Conservation (phyloP, 139 green algal genomes). For the Monoraphidium neglectum region DNA sequence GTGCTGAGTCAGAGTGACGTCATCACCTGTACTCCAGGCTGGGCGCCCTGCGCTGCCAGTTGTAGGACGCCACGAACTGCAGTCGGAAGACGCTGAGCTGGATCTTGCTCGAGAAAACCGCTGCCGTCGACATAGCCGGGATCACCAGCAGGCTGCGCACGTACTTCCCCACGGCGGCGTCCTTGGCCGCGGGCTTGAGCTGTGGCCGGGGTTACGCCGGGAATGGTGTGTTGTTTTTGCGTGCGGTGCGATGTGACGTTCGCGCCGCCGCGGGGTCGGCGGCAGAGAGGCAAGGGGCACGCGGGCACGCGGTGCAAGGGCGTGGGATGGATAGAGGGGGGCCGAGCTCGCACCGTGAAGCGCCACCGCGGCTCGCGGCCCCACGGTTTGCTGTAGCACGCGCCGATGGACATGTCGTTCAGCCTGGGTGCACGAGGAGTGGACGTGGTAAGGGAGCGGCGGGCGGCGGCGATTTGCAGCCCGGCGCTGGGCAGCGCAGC, state of each 20-base stretch:
- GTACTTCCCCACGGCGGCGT: slow-evolving; percentile 7
- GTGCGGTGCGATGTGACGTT: too few species aligned
- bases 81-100: slow-evolving; percentile 36
- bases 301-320: too few species aligned
- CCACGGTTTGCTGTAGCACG: slow-evolving; percentile 35
- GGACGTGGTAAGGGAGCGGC: too few species aligned
- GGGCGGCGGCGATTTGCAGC: background rate
- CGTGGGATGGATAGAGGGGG: too few species aligned
- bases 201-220: background rate
- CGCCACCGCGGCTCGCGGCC: slow-evolving; percentile 15
- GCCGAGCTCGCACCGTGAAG: slow-evolving; percentile 20
- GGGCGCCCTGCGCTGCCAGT: slow-evolving; percentile 34
- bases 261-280: too few species aligned
- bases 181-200: slow-evolving; percentile 3
- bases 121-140: slow-evolving; percentile 32
- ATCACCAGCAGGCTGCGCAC: slow-evolving; percentile 52
- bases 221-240: too few species aligned
- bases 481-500: too few species aligned
- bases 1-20: too few species aligned
- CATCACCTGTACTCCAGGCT: slow-evolving; percentile 55
- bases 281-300: too few species aligned
- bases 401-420: slow-evolving; percentile 5
- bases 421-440: slow-evolving; percentile 1
- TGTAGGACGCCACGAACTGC: slow-evolving; percentile 49
- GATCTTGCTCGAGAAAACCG: slow-evolving; percentile 51